Evolutionary conservation across 1,284 basidiomycete genomes (phyloP).

Genomic region (Rhodotorula sp.): DNA sequence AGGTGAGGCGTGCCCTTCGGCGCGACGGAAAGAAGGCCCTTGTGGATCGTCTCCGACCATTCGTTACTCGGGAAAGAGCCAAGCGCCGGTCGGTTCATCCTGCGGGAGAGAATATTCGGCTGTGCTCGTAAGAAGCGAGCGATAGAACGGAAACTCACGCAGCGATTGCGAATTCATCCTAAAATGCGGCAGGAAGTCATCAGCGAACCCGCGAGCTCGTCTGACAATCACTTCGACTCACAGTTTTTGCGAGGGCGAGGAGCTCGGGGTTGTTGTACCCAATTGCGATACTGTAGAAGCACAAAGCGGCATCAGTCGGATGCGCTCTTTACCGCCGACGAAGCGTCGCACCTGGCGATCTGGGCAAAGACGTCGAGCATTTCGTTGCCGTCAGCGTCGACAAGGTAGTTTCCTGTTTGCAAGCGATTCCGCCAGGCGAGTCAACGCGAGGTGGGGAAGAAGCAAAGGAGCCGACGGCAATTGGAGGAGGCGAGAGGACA

Average conservation of each 20-base stretch:
- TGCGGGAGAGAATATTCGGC: background rate
- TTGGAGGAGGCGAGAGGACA: background rate
- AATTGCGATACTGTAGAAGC: conserved; percentile 50
- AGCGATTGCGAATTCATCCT: conserved; percentile 50
- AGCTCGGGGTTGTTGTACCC: conserved; percentile 56
- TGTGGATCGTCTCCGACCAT: conserved; percentile 53
- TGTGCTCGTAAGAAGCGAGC: too few species aligned
- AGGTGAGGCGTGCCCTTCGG: conserved; percentile 54
- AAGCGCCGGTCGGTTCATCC: conserved; percentile 51
- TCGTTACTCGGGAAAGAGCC: conserved; percentile 56
- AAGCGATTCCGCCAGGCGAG: background rate
- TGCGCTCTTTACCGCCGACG: background rate
- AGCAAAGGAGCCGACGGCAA: too few species aligned
- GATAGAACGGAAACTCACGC: conserved; percentile 37
- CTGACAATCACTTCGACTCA: conserved; percentile 17
- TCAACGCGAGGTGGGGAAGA: too few species aligned
- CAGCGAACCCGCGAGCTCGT: too few species aligned
- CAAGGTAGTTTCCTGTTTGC: conserved; percentile 52
- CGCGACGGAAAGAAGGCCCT: conserved; percentile 54
- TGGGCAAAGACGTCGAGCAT: conserved; percentile 58
- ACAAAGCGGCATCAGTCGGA: background rate
- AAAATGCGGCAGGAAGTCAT: background rate
- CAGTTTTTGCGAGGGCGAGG: conserved; percentile 49
- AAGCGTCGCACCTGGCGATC: conserved; percentile 43
- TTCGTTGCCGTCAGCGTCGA: conserved; percentile 57